phyloP scores from a whole-genome alignment of 2,329 filamentous ascomycete species.

The Penicillium sp. region DNA sequence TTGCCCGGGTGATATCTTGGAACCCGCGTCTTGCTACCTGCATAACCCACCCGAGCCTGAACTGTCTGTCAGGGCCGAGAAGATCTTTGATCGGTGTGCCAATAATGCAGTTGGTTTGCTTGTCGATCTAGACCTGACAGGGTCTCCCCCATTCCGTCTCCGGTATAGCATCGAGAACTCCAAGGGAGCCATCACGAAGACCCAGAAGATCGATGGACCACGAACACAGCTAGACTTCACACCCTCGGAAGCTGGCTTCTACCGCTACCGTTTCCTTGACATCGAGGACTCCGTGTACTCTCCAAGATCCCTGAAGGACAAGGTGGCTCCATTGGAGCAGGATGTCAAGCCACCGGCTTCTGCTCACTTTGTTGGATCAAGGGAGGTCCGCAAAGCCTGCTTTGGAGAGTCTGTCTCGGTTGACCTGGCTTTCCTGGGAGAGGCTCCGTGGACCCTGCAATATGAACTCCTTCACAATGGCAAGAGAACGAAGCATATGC shows the following conservation, averaged over 20 bases:
- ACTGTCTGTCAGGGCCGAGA: slow-evolving; percentile 70
- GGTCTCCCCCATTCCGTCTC: slow-evolving; percentile 87
- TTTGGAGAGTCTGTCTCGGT: slow-evolving; percentile 78
- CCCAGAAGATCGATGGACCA: slow-evolving; percentile 65
- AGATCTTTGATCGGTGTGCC: slow-evolving; percentile 92
- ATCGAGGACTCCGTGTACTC: slow-evolving; percentile 83
- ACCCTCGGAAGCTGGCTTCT: slow-evolving; percentile 77
- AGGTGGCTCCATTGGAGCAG: slow-evolving; percentile 71
- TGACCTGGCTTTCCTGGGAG: slow-evolving; percentile 73
- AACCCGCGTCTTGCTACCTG: slow-evolving; percentile 90
- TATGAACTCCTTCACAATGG: slow-evolving; percentile 92
- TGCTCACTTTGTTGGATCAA: slow-evolving; percentile 64
- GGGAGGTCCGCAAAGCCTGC: slow-evolving; percentile 65
- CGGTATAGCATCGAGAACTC: slow-evolving; percentile 69
- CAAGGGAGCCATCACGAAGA: slow-evolving; percentile 56
- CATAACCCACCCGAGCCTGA: slow-evolving; percentile 88
- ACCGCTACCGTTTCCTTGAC: slow-evolving; percentile 80
- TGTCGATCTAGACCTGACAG: slow-evolving; percentile 85
- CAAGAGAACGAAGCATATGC: slow-evolving; percentile 70
- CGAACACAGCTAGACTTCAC: slow-evolving; percentile 82
- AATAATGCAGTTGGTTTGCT: slow-evolving; percentile 88
- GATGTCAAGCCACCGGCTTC: slow-evolving; percentile 90
- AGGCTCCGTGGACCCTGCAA: slow-evolving; percentile 83
- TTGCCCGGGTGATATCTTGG: slow-evolving; percentile 84
- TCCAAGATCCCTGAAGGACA: slow-evolving; percentile 61